Evolutionary conservation across 23 red algal genomes (phyloP), one percentile per base, ranked within the genome.

Genomic region (Agarophyton chilense): DNA sequence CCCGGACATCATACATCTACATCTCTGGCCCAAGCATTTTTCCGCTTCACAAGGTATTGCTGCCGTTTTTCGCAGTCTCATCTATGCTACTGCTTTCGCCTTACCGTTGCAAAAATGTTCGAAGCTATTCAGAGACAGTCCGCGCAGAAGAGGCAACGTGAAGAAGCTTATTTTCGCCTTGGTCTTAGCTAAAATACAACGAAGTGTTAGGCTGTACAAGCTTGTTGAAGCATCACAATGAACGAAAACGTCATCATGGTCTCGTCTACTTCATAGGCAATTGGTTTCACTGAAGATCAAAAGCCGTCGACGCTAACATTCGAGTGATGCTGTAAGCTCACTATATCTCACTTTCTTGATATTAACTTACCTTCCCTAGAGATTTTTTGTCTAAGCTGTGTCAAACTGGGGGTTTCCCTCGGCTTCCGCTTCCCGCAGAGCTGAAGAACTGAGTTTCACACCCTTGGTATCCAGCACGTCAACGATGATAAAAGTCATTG

Each of bases 361-460:
- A n/a, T n/a, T n/a, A n/a, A n/a, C n/a, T n/a, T n/a, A n/a, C n/a
- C n/a, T n/a, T n/a, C n/a, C n/a, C n/a, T n/a, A n/a, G n/a, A n/a
- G n/a, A n/a, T n/a, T n/a, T 47, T 12, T 47, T 12, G 44, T 35
- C 13, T 65, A 36, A 29, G 17, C 35, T 65, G 26, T 36, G 16
- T 65, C 3, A 35, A 29, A 25, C 13, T 29, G 26, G 35, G 12
- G 60, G 17, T 8, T 25, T 26, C 36, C 24, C 51, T 43, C 46
- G 14, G 54, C 77, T 54, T 94, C 84, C 64, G n/a, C 55, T 82
- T 76, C 62, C 43, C 94, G 89, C 21, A 96, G 64, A 65, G 46
- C 74, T 28, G 88, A 89, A 39, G 94, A 96, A 63, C 94, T 96
- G 22, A 96, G 61, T 65, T 96, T 96, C 61, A 51, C 74, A 22